Evolutionary conservation across 768 basidiomycete genomes (phyloP), one percentile per base, ranked within the genome.

Genomic region (Russula sp.): DNA sequence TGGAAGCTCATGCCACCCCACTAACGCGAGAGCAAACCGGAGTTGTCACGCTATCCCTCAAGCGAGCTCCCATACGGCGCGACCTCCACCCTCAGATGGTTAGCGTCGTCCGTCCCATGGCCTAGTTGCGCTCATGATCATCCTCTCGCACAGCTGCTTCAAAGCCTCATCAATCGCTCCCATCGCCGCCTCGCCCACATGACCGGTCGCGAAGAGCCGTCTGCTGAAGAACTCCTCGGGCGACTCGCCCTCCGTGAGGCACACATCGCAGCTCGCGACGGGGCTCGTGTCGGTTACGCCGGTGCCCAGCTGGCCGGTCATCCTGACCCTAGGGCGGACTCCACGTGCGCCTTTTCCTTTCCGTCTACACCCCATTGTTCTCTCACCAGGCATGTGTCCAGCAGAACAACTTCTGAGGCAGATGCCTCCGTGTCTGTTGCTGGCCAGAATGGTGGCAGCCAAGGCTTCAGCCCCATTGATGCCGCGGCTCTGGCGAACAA

Each of bases 161-260:
- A 90, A 72, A 89, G 87, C 73, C 79, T 85, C 68, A 80, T 87
- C 65, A 91, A 89, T 73, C 84, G 83, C 55, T 78, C 80, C 57
- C 74, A 82, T 58, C 79, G 78, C 61, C 86, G 89, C 57, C 79
- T 84, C 55, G 87, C 88, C 8, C 84, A 80, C 54, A 87, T 91
- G 84, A 82, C 82, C 4, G 83, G 86, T 14, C 82, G 80, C 44
- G 74, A 75, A 22, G 78, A 70, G 8, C 86, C 85, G 6, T 76
- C 81, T 22, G 75, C 75, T 14, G 75, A 76, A 31, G 76, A 79
- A 16, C 79, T 89, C 56, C 73, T 75, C 44, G 74, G 67, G 8
- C 79, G 76, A 62, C 70, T 85, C 47, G 70, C 75, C 59, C 76
- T 78, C 66, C 78, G 80, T 47, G 59, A 80, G n/a, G 52, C 48